Evolutionary conservation across 2,329 filamentous ascomycete genomes (phyloP).

Genomic region (Trichophyton verrucosum): DNA sequence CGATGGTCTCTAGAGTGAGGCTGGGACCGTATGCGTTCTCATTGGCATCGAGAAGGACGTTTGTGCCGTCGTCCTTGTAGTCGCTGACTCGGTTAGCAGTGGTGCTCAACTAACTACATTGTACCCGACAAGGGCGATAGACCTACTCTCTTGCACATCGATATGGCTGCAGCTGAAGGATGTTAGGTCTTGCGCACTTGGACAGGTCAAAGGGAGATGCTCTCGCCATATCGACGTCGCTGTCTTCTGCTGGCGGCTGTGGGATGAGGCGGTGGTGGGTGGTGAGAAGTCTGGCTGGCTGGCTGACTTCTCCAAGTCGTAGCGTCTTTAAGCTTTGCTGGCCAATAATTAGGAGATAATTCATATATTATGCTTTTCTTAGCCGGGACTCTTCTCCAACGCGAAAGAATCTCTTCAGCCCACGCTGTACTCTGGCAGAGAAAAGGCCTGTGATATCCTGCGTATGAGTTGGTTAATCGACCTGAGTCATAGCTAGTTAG

Average conservation of each 20-base stretch:
- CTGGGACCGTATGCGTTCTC: constrained; percentile 93
- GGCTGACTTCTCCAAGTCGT: neutral
- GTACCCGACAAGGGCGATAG: neutral
- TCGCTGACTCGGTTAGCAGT: constrained; percentile 48
- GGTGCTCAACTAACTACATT: constrained; percentile 16
- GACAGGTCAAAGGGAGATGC: constrained; percentile 55
- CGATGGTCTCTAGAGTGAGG: constrained; percentile 43
- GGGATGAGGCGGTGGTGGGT: neutral
- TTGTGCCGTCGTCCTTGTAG: constrained; percentile 96
- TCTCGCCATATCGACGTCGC: constrained; percentile 24
- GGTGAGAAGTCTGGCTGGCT: neutral
- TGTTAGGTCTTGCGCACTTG: constrained; percentile 64
- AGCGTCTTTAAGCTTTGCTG: neutral
- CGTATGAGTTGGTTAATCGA: too few species aligned
- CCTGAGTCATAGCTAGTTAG: too few species aligned
- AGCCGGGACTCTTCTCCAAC: too few species aligned
- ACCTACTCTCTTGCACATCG: constrained; percentile 70
- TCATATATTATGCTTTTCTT: too few species aligned
- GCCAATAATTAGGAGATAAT: too few species aligned
- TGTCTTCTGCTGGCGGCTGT: neutral
- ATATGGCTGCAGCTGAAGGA: constrained; percentile 63
- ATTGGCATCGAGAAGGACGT: constrained; percentile 92
- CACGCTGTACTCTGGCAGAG: too few species aligned
- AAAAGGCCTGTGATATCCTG: too few species aligned
- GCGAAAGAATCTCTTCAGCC: too few species aligned